phyloP scores from a whole-genome alignment of 2,329 filamentous ascomycete species.

The Stachybotrys echinatus region DNA sequence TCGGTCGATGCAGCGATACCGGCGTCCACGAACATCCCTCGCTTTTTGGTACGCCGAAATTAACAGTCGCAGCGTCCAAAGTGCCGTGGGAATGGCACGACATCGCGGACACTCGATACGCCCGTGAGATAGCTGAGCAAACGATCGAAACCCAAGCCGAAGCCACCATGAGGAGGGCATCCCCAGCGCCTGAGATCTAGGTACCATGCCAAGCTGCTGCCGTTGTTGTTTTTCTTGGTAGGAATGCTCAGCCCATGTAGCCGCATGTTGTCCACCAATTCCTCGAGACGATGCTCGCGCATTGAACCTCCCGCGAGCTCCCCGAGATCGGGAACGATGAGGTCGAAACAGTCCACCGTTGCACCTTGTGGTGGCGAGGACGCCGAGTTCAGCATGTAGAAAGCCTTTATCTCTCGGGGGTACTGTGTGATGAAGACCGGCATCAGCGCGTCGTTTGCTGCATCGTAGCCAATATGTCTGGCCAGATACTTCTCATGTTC shows the following conservation, averaged over 20 bases:
- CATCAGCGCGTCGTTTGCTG: slow-evolving; percentile 39
- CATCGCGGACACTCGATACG: slow-evolving; percentile 75
- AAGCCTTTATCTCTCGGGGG: slow-evolving; percentile 83
- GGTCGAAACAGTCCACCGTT: slow-evolving; percentile 86
- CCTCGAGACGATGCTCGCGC: slow-evolving; percentile 71
- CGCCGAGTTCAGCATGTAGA: slow-evolving; percentile 55
- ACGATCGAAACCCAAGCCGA: slow-evolving; percentile 85
- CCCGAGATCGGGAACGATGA: slow-evolving; percentile 78
- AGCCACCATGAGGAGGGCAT: slow-evolving; percentile 87
- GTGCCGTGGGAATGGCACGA: slow-evolving; percentile 80
- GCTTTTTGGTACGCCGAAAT: background rate
- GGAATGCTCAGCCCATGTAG: slow-evolving; percentile 54
- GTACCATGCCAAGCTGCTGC: slow-evolving; percentile 67
- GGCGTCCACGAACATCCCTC: background rate
- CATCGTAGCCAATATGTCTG: slow-evolving; percentile 48
- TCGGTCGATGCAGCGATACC: background rate
- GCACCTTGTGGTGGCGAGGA: slow-evolving; percentile 20
- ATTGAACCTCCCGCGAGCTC: slow-evolving; percentile 87
- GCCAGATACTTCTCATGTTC: slow-evolving; percentile 93
- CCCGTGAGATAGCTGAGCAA: slow-evolving; percentile 79
- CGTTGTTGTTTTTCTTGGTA: slow-evolving; percentile 19
- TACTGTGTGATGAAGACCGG: slow-evolving; percentile 94
- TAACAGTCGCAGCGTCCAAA: slow-evolving; percentile 57
- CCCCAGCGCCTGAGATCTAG: slow-evolving; percentile 83
- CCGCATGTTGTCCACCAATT: slow-evolving; percentile 67